Percentiles rank a stretch among this genome's conserved stretches.
Conservation (phyloP, 2,329 filamentous ascomycete species). For the Alternaria conjuncta region DNA sequence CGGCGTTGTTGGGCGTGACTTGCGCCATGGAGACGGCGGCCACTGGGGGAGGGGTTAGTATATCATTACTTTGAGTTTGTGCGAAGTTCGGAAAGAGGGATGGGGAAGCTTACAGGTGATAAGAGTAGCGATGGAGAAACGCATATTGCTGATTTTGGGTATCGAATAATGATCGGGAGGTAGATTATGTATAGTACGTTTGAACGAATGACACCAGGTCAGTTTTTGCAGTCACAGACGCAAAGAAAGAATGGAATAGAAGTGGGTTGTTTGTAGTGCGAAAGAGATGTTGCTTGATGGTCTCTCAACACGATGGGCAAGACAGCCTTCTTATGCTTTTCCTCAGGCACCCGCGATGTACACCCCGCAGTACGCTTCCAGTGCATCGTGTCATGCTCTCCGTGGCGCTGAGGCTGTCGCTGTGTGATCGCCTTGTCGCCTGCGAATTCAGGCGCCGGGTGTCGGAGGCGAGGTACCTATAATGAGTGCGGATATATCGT, state of each 20-base stretch:
- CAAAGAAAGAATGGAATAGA: conserved; percentile 21
- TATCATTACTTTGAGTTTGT: too few species aligned
- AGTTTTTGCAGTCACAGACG: conserved; percentile 38
- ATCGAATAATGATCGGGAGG: background rate
- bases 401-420: background rate
- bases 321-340: background rate
- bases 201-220: conserved; percentile 41
- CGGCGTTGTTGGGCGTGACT: conserved; percentile 36
- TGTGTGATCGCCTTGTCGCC: conserved; percentile 21
- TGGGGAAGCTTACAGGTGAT: conserved; percentile 20
- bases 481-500: background rate
- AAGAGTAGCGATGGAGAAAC: conserved; percentile 24
- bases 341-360: background rate
- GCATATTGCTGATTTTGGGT: conserved; percentile 18
- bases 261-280: background rate
- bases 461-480: background rate
- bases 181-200: conserved; percentile 10
- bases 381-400: background rate
- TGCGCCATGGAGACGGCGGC: conserved; percentile 22
- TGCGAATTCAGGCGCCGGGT: background rate
- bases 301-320: background rate
- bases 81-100: too few species aligned
- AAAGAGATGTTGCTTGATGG: background rate
- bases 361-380: background rate
- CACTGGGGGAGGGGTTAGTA: conserved; percentile 13